Evolutionary conservation across 2,329 filamentous ascomycete genomes (phyloP), one percentile per base, ranked within the genome.

Genomic region (Alternaria gaisen): DNA sequence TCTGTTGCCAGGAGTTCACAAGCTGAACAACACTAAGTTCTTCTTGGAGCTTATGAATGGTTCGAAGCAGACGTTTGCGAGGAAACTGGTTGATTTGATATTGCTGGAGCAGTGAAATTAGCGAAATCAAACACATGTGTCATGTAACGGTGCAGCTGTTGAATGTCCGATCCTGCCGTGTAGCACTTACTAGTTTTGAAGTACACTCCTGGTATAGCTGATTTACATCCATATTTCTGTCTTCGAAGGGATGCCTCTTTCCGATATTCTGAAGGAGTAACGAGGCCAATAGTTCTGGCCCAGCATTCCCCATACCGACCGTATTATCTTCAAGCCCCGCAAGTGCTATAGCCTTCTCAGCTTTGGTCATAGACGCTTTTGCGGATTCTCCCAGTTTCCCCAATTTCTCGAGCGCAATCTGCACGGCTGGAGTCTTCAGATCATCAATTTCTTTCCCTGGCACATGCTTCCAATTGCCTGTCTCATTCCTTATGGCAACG

Each of bases 41-140:
- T 38, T 66, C 61, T 44, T 66, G 61, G 12, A 66, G 48, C 18
- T 24, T 28, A 16, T 64, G 51, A 20, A 66, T 62, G 6, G 62
- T 53, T n/a, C 54, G 52, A 6, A 66, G 61, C 10, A 64, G 48
- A 4, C 61, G 50, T 38, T 64, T 61, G 4, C 58, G 38, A 20
- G 64, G 64, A 10, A 54, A 61, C 18, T 55, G 43, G 41, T 59
- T 53, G 43, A 65, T 42, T 46, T 65, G 58, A 36, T 65, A 67
- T 63, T 61, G 47, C 62, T 65, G 6, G 52, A 32, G 24, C 2
- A 22, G 10, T 12, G 2, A 12, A 24, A n/a, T 54, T 34, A 56
- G 54, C 24, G 5, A 1, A 1, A 3, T 14, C 5, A 12, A 34
- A 20, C 20, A 20, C 20, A 20, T 20, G 20, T 20, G 20, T 20